A percentile compares a stretch with the other conserved stretches of the same genome.
Conservation (phyloP, 305 asterid genomes). For the Petunia hybrid region DNA sequence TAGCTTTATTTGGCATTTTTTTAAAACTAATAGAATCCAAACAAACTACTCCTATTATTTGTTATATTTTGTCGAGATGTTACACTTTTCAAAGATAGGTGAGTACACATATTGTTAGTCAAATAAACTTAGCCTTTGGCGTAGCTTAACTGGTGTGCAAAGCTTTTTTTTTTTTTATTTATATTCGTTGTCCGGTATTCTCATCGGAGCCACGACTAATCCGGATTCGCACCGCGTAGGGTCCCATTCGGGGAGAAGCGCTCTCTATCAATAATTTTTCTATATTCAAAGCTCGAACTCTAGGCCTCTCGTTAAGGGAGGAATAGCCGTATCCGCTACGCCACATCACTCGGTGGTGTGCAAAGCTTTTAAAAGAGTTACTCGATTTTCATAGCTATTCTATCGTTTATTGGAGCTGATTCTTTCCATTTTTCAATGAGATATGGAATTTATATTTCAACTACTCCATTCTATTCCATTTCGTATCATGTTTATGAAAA, state of each 20-base stretch:
- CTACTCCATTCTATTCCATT: neutral
- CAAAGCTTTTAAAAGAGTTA: neutral
- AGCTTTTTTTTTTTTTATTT: no score
- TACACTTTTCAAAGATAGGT: neutral
- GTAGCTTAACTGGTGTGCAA: conserved; percentile 28
- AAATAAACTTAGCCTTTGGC: conserved; percentile 21
- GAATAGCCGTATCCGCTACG: no score
- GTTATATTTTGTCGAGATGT: conserved; percentile 2
- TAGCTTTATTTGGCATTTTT: conserved; percentile 17
- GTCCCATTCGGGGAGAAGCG: no score
- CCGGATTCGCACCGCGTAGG: no score
- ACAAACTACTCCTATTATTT: neutral
- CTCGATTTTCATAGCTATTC: neutral
- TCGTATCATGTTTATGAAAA: no score
- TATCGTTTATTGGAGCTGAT: neutral
- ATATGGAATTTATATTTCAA: conserved; percentile 5
- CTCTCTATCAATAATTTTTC: no score
- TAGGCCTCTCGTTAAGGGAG: no score
- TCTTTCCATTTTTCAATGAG: conserved; percentile 1
- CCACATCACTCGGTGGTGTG: neutral
- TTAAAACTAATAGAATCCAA: neutral
- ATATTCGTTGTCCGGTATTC: no score
- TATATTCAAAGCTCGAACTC: no score
- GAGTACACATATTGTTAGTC: neutral
- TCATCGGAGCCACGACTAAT: no score